Conservation (phyloP, 202 grass and related monocot species). For the Schoenoplectus tabernaemontani region DNA sequence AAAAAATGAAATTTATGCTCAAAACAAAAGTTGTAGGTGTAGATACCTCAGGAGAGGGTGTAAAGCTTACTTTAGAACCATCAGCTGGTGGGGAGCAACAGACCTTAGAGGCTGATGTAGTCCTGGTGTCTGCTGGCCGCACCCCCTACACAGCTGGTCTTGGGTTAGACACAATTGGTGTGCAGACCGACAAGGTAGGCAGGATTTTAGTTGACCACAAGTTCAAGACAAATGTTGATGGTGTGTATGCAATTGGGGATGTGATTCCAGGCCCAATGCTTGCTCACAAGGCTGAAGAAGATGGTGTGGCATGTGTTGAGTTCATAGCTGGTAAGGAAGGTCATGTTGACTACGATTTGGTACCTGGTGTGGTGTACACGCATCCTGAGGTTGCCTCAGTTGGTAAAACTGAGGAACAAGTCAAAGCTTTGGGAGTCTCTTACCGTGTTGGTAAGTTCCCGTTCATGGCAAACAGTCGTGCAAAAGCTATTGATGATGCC, state of each 20-base stretch:
- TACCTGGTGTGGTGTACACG: constrained; percentile 75
- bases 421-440: constrained; percentile 58
- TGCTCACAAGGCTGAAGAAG: constrained; percentile 93
- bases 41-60: constrained; percentile 65
- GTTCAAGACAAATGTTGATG: constrained; percentile 76
- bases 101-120: constrained; percentile 70
- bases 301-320: constrained; percentile 77
- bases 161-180: constrained; percentile 61
- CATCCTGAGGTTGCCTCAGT: constrained; percentile 90
- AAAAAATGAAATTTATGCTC: constrained; percentile 99
- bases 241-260: constrained; percentile 81
- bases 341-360: constrained; percentile 74
- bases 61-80: constrained; percentile 71
- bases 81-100: constrained; percentile 67
- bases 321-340: constrained; percentile 88
- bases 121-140: constrained; percentile 80
- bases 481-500: constrained; percentile 78
- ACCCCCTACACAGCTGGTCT: constrained; percentile 56
- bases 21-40: constrained; percentile 76
- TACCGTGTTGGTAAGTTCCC: constrained; percentile 87
- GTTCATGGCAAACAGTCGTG: constrained; percentile 65
- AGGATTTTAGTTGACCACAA: constrained; percentile 67
- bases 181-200: constrained; percentile 68
- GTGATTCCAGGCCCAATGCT: constrained; percentile 81
- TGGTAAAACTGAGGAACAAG: constrained; percentile 86